Evolutionary conservation across 2,329 filamentous ascomycete genomes (phyloP), one percentile per base, ranked within the genome.

Genomic region (Penicillium palitans): DNA sequence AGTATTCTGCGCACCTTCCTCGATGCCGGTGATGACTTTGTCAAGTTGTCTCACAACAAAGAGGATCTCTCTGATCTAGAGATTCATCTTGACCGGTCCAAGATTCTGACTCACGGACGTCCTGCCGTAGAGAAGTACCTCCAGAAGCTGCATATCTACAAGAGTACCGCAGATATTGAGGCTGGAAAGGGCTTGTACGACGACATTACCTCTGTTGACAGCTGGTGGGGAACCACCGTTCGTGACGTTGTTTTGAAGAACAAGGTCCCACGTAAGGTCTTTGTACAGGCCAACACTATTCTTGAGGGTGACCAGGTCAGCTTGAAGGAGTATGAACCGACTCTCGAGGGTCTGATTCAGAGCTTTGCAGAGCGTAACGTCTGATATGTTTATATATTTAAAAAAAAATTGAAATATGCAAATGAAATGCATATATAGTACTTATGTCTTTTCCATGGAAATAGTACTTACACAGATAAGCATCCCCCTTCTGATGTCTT

Each of bases 111-210:
- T 0, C 86, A 89, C 15, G 93, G 93, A 21, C 87, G 92, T 2
- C 87, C 89, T 42, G 90, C 93, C 3, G 90, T 98, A 21, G 90
- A 91, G 67, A 84, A 87, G 52, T 96, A 96, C 72, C 81, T 98
- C 51, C 92, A 96, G 78, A 95, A 96, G 76, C 79, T 98, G 61
- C 93, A 97, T 75, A 83, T 97, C 63, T 97, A 90, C 82, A 97
- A 97, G 81, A 86, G 88, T 5, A 96, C 91, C 1, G 93, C 91
- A 7, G 91, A 98, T 72, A 83, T 93, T 19, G 83, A 88, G 66
- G 83, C 82, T 2, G 93, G 91, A n/a, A 87, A 84, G 65, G 84
- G 85, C 66, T 85, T 96, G 76, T 98, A 96, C 73, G 86, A 88
- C 60, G 83, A 88, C 31, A 93, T 96, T 82, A 96, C 93, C 8